Conservation (phyloP, 345 rosid genomes). For the Brassica napus region DNA sequence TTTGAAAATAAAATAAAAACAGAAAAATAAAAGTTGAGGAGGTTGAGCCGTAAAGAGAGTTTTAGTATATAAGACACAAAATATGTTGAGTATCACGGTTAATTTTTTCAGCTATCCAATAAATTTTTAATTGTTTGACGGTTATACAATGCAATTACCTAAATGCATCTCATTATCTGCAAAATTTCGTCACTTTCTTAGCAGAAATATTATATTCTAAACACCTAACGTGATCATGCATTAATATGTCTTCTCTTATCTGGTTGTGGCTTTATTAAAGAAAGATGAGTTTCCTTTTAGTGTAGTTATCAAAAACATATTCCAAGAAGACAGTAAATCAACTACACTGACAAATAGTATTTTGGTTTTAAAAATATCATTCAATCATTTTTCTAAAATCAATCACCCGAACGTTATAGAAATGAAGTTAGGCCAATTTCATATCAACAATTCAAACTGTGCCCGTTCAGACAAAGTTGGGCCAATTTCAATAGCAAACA, state of each 20-base stretch:
- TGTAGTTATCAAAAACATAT: background rate
- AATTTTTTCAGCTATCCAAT: too few relatives aligned
- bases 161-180: background rate
- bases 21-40: too few relatives aligned
- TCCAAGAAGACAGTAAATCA: background rate
- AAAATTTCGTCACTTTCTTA: constrained; percentile 1
- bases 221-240: background rate
- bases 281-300: background rate
- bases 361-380: background rate
- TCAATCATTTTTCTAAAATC: background rate
- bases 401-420: background rate
- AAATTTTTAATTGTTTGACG: too few relatives aligned
- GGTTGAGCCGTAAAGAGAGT: too few relatives aligned
- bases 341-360: background rate
- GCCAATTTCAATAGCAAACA: constrained; percentile 10
- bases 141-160: too few relatives aligned
- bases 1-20: too few relatives aligned
- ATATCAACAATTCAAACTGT: constrained; percentile 30
- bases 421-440: background rate
- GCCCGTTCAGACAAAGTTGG: constrained; percentile 19
- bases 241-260: background rate
- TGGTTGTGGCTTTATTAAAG: background rate
- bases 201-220: background rate
- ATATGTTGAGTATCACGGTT: too few relatives aligned
- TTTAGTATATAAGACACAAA: too few relatives aligned